Base-by-base conservation (phyloP, 805 yeast genomes). In the Komagataella mondaviorum region DNA sequence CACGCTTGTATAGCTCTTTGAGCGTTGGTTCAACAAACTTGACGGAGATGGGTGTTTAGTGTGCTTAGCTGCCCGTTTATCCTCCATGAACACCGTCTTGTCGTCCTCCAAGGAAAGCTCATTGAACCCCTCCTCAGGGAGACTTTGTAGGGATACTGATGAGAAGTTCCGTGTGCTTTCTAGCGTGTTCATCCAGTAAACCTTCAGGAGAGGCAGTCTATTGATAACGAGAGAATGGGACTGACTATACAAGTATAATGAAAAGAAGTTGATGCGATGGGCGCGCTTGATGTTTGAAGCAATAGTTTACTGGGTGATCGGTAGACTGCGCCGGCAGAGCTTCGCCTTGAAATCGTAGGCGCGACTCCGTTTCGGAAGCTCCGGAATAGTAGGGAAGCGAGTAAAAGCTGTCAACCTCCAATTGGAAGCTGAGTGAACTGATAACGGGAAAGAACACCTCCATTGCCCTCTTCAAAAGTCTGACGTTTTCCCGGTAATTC, bases 81-180 rank as follows among this genome's bases (percentile, higher is more conserved):
- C 65, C 50, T 62, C 63, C 47, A 62, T 63, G 10, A 67, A 57
- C 6, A 67, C 56, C 14, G 62, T 55, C 47, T 69, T 62, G 39
- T 30, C 39, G 39, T 30, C 39, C 39, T 30, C 39, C 50, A 66
- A 53, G 14, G 67, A 65, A 1, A 60, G 55, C 53, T 68, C 65
- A 45, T 73, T 63, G 48, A 71, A 53, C 47, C 75, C 62, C 49
- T 67, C 66, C 39, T 67, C 61, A 55, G 71, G 77, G 1, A 75
- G 71, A 0, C 76, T 74, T 0, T 76, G 71, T 55, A 70, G 53
- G 6, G 55, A 53, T 7, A 59, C 24, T 22, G 44, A 23, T 47
- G 49, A 23, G 12, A 23, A 23, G n/a, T 18, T 23, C 46, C 36
- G 20, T 18, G 22, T 22, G 44, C 18, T 22, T 17, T 20, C 44